Base-by-base conservation (phyloP, 2,329 filamentous ascomycete species). In the Fusarium sp. region DNA sequence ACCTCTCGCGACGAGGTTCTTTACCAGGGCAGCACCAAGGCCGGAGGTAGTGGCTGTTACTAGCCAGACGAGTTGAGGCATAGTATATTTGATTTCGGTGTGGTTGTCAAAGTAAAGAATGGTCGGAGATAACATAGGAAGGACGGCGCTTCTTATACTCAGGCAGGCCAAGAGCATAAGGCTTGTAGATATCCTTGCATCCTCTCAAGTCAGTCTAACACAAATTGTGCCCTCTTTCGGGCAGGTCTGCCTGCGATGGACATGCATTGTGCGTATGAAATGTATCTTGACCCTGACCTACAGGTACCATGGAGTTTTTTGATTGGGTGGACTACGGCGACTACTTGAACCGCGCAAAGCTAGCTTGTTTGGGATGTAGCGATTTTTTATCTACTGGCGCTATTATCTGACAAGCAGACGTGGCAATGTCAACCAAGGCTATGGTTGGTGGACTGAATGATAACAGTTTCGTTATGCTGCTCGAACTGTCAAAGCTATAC, bases 11-110 rank as follows among this genome's bases (percentile, higher is more conserved):
- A 24, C 31, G n/a, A 60, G 19, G 7, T 58, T 42, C 9, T 58
- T 43, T 17, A 60, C 53, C 10, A 60, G 34, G n/a, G 57, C 57
- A 24, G 57, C 57, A 36, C 57, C 57, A 11, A 60, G 53, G 22
- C 57, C 57, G 8, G 53, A 60, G 4, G 57, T 60, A 10, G 53
- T 59, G 14, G 53, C 57, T 31, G 57, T 60, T 6, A 60, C 43
- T 21, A 60, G n/a, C 57, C 57, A 60, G 5, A 60, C 10, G 9
- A 36, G 24, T 21, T 50, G 53, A 38, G 57, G 28, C 57, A 60
- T 60, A 11, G 10, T 49, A 11, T 38, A 0, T 14, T 0, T 6
- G 0, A 14, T 39, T 6, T 10, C 15, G 28, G 28, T 31, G 10
- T 31, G 5, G 10, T 28, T 31, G 28, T 31, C 28, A 31, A 31